phyloP scores from a whole-genome alignment of 352 stramenopile species.

The Lagenidium giganteum region DNA sequence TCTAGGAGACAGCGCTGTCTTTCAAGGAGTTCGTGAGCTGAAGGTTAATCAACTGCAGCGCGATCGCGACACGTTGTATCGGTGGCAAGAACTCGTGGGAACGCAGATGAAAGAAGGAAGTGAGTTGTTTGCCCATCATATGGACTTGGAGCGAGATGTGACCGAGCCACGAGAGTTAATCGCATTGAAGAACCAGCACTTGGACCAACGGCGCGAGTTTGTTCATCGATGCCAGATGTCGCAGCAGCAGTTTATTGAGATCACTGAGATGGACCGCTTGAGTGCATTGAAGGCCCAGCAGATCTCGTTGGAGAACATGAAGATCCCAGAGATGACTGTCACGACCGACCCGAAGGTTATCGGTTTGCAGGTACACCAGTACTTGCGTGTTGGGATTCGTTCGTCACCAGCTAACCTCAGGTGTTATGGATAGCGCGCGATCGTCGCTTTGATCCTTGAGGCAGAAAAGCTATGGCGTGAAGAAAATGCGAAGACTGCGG shows the following conservation, averaged over 20 bases:
- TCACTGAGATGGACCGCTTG: constrained; percentile 59
- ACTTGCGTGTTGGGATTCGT: neutral
- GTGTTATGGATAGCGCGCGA: constrained; percentile 31
- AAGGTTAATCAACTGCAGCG: constrained; percentile 49
- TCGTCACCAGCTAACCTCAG: too few relatives aligned
- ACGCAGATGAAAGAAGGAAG: constrained; percentile 84
- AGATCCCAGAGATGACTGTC: constrained; percentile 66
- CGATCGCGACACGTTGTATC: constrained; percentile 67
- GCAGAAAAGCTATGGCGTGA: constrained; percentile 60
- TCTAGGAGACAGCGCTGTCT: constrained; percentile 57
- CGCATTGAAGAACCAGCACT: constrained; percentile 51
- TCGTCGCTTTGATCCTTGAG: constrained; percentile 66
- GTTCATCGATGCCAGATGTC: constrained; percentile 62
- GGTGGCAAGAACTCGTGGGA: constrained; percentile 71
- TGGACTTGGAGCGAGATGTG: constrained; percentile 34
- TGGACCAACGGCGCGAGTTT: constrained; percentile 65
- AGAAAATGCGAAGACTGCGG: constrained; percentile 25
- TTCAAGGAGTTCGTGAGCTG: constrained; percentile 59
- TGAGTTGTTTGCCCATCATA: constrained; percentile 57
- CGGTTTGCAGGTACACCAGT: constrained; percentile 34
- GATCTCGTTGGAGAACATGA: constrained; percentile 63
- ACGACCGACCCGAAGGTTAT: constrained; percentile 38
- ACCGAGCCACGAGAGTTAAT: constrained; percentile 43
- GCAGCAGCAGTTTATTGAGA: constrained; percentile 75
- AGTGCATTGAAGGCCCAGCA: constrained; percentile 61